Evolutionary conservation across 2,329 filamentous ascomycete genomes (phyloP).

Genomic region (Cercospora nicotianae): DNA sequence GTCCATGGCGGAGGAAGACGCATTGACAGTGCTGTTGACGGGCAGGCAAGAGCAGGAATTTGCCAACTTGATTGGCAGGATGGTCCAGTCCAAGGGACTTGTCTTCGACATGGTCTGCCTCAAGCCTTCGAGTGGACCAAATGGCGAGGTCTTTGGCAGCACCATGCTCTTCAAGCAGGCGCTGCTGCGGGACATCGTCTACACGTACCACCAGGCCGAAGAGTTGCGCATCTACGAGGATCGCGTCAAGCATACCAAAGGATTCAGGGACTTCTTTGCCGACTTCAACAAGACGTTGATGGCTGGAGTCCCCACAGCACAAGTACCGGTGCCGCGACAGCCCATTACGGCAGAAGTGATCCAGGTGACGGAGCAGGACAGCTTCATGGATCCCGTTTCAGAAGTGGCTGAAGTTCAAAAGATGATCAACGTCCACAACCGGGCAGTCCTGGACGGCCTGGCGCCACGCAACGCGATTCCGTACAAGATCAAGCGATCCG

Average conservation of each 20-base stretch:
- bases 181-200: conserved; percentile 76
- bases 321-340: conserved; percentile 52
- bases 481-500: conserved; percentile 77
- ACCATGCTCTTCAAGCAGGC: conserved; percentile 93
- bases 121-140: conserved; percentile 81
- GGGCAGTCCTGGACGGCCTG: conserved; percentile 50
- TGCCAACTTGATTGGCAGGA: conserved; percentile 75
- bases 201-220: conserved; percentile 80
- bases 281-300: conserved; percentile 68
- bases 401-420: conserved; percentile 84
- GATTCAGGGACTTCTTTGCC: conserved; percentile 80
- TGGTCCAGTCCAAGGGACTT: conserved; percentile 72
- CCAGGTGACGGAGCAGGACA: conserved; percentile 75
- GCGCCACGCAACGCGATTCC: conserved; percentile 50
- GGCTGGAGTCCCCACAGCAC: conserved; percentile 26
- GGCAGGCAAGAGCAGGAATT: conserved; percentile 79
- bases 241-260: conserved; percentile 66
- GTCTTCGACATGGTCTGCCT: conserved; percentile 86
- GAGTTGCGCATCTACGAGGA: conserved; percentile 74
- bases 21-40: conserved; percentile 81
- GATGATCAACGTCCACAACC: conserved; percentile 86
- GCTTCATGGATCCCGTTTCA: conserved; percentile 70
- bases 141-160: conserved; percentile 71
- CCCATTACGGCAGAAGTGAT: conserved; percentile 78
- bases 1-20: conserved; percentile 80